Base-by-base conservation (phyloP, 2,329 filamentous ascomycete species). In the Monilinia aucupariae region DNA sequence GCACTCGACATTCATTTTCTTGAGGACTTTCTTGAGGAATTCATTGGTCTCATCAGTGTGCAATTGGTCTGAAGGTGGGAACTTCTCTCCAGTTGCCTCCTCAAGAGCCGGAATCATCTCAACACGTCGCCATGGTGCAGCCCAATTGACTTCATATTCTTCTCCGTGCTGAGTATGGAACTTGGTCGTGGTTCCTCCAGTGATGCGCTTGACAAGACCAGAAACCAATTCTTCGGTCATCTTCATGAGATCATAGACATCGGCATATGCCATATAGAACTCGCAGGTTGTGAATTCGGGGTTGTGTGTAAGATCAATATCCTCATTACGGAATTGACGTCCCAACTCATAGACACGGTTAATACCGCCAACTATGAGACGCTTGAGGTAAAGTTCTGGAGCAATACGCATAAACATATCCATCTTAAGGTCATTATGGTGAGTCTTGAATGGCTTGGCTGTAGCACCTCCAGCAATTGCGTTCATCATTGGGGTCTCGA, bases 401-500 rank as follows among this genome's bases (percentile, higher is more conserved):
- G 96, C 94, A 53, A 97, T 86, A 74, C 94, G 89, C 85, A 99
- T 89, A 78, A 89, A 97, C 76, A 99, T 87, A 71, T 96, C 88
- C 86, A 96, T 92, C 76, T 96, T 85, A 59, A 94, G 83, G 60
- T 97, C 94, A 77, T 99, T 99, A 81, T 97, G 94, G 77, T 96
- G 89, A 17, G 94, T 97, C 70, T 90, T 82, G 78, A 99, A 99
- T 6, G 94, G 94, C 80, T 90, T 92, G 64, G 94, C 94, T 1
- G 94, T 97, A 41, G 94, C 94, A 74, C 94, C 94, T 70, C 94
- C 96, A 37, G 94, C 92, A 74, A 96, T 96, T 72, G 90, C 85
- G 75, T 96, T 96, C 84, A 99, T 92, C 85, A 97, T 97, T 6
- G 94, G 93, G 0, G 94, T 99, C 79, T 97, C 91, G 32, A 97